Conservation (phyloP, 2,329 filamentous ascomycete species). For the Epichloe gansuensis region DNA sequence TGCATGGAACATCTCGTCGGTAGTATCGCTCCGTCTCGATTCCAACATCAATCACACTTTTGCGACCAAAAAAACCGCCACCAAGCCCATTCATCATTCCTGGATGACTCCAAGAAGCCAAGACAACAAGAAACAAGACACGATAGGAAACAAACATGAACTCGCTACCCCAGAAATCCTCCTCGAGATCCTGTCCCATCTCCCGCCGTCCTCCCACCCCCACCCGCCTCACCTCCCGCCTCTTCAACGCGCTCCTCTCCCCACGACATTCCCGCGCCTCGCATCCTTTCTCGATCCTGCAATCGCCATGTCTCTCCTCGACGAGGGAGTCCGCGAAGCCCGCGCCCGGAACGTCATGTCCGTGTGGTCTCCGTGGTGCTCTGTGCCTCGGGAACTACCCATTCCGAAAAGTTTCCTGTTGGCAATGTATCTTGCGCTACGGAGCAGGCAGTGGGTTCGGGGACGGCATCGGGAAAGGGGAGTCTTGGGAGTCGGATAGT, state of each 20-base stretch:
- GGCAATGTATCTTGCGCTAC: conserved; percentile 18
- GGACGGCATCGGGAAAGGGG: not conserved
- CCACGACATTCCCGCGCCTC: conserved; percentile 16
- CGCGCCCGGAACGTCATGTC: conserved; percentile 11
- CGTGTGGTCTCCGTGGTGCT: conserved; percentile 25
- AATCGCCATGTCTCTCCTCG: conserved; percentile 12
- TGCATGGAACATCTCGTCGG: too few species aligned
- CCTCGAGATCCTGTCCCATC: conserved; percentile 15
- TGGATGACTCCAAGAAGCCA: too few species aligned
- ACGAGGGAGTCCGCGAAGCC: conserved; percentile 14
- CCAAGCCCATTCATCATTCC: too few species aligned
- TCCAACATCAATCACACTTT: too few species aligned
- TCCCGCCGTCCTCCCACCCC: conserved; percentile 13
- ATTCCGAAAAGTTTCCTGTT: conserved; percentile 20
- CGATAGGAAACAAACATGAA: conserved; percentile 13
- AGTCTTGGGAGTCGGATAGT: conserved; percentile 2
- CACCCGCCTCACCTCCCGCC: conserved; percentile 20
- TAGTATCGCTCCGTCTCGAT: too few species aligned
- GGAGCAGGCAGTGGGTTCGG: conserved; percentile 13
- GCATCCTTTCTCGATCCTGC: conserved; percentile 18
- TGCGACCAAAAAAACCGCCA: not conserved
- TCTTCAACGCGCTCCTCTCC: conserved; percentile 20
- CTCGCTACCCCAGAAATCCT: conserved; percentile 21
- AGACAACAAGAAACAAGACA: too few species aligned
- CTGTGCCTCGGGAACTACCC: conserved; percentile 17